These are phyloP conservation scores for Arctostaphylos glauca DNA, from an alignment of 148 eudicot genomes.

Conservation along the genomic window DNA sequence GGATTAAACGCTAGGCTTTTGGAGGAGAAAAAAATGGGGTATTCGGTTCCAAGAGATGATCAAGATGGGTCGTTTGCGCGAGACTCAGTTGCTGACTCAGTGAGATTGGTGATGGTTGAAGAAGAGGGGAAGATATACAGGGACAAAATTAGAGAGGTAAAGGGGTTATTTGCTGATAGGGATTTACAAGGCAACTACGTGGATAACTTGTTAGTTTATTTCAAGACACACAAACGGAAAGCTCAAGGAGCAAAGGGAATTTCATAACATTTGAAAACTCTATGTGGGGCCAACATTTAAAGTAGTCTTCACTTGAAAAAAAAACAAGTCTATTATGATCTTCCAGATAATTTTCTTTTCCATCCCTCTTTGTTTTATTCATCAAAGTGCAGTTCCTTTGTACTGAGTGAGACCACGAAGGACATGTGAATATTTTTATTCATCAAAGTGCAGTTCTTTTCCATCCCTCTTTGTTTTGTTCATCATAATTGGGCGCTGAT, in stretches of 20 bases:
- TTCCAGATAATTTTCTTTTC: no score
- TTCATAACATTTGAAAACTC: no score
- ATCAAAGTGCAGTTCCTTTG: no score
- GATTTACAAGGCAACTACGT: conserved; percentile 1
- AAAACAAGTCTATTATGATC: no score
- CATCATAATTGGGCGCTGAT: no score
- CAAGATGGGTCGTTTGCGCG: conserved; percentile 5
- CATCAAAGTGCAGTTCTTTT: no score
- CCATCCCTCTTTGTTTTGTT: no score
- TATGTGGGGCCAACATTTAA: no score
- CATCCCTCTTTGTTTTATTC: no score
- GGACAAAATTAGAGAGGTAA: not conserved
- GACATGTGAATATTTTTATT: no score
- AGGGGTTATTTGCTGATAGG: not conserved
- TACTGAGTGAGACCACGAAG: no score
- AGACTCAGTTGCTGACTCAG: conserved; percentile 19
- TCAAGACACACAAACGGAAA: not conserved
- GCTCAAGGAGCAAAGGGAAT: not conserved
- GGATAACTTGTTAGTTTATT: not conserved
- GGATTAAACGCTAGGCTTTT: conserved; percentile 19
- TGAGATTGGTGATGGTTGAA: conserved; percentile 12
- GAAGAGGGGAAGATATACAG: conserved; percentile 9
- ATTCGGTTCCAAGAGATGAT: conserved; percentile 12
- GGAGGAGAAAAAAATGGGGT: conserved; percentile 10
- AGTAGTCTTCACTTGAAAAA: no score